Base-by-base conservation (phyloP, 1,139 yeast genomes). In the Suhomyces atakaporum region DNA sequence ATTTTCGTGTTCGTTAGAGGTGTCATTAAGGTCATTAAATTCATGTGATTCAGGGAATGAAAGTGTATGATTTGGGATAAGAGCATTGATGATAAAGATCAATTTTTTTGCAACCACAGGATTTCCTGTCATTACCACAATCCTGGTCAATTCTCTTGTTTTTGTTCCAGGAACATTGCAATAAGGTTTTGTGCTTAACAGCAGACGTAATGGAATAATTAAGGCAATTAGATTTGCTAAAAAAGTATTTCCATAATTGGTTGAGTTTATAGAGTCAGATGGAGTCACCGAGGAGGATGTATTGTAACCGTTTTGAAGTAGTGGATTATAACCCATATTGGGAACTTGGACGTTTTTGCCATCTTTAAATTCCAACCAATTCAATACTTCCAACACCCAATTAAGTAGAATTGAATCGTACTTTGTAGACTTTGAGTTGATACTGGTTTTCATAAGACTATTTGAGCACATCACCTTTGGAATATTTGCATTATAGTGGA, bases 351-450 rank as follows among this genome's bases (percentile, higher is more conserved):
- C 13, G 3, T 19, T 23, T 4, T 63, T 66, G 2, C 79, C 81
- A 49, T 79, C 85, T 49, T 79, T 79, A 40, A 75, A 72, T 47
- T 78, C 83, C 18, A 79, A 56, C 85, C 85, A 79, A 44, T 76
- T 77, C 37, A 76, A 62, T 3, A 77, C 66, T 46, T 78, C 83
- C 37, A 70, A 62, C 9, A 77, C 75, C 84, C 84, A 79, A 36
- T 71, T 69, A n/a, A 71, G 46, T 23, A 72, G 45, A 39, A 66
- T 32, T 6, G 42, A 24, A 11, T 41, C 38, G 29, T 38, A 44
- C 25, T 31, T 31, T 3, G 35, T 18, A 5, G 37, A 24, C 10
- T 36, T 31, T 11, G 26, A 10, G 10, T 7, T 18, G 3, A 42
- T 31, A 14, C 60, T 45, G 15, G 51, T 44, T 31, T 53, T 53